Evolutionary conservation across 192 early-diverging fungal species (phyloP).

Genomic region (Lunasporangiospora selenospora): DNA sequence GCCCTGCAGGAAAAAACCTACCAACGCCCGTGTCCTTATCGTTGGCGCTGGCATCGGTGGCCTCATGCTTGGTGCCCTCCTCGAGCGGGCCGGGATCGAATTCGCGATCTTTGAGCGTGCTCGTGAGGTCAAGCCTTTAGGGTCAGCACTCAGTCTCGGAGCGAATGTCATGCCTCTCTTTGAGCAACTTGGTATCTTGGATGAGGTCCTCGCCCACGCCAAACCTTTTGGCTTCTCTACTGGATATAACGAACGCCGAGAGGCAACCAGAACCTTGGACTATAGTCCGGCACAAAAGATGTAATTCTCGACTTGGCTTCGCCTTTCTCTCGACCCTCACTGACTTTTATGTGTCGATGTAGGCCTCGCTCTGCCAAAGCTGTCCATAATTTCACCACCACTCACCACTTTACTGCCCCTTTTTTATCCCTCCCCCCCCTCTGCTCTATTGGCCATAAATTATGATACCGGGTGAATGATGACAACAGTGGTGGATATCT

Average conservation of each 20-base stretch:
- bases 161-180: slow-evolving; percentile 28
- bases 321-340: no score
- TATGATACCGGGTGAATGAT: slow-evolving; percentile 24
- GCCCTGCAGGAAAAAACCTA: background rate
- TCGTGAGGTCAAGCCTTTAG: slow-evolving; percentile 13
- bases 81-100: slow-evolving; percentile 24
- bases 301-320: no score
- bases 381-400: no score
- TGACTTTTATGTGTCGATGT: no score
- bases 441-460: no score
- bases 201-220: slow-evolving; percentile 11
- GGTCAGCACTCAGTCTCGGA: slow-evolving; percentile 19
- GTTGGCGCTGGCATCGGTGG: slow-evolving; percentile 26
- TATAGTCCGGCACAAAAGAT: slow-evolving; percentile 33
- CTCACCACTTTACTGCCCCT: no score
- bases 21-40: slow-evolving; percentile 20
- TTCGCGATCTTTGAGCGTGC: slow-evolving; percentile 22
- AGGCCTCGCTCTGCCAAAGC: no score
- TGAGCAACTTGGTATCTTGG: slow-evolving; percentile 28
- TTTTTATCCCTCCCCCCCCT: no score
- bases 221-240: slow-evolving; percentile 28
- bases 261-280: slow-evolving; percentile 20
- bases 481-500: slow-evolving; percentile 21
- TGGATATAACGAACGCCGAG: slow-evolving; percentile 26
- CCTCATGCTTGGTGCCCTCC: slow-evolving; percentile 12